Percentiles rank a stretch among this genome's conserved stretches.
phyloP scores from a whole-genome alignment of 768 basidiomycete species.

The Dentipellis sp. region DNA sequence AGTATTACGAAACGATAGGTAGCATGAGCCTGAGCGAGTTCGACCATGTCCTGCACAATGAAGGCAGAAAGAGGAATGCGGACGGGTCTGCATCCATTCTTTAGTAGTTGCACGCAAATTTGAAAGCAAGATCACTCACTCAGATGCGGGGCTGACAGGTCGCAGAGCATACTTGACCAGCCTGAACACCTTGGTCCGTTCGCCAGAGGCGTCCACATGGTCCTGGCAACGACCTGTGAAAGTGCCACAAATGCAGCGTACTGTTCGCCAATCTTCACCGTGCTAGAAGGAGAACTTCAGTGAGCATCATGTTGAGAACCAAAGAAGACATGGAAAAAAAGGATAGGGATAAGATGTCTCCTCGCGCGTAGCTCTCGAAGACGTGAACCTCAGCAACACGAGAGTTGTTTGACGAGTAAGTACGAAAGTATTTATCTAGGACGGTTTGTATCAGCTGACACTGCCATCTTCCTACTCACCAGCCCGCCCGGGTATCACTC shows the following conservation, averaged over 20 bases:
- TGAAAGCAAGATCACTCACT: slow-evolving; percentile 36
- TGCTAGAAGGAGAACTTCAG: slow-evolving; percentile 27
- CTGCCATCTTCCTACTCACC: slow-evolving; percentile 8
- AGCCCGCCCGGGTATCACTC: no score
- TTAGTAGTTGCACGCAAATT: slow-evolving; percentile 1
- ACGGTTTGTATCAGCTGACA: slow-evolving; percentile 90
- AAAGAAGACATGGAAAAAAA: slow-evolving; percentile 3
- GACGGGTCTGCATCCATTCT: slow-evolving; percentile 22
- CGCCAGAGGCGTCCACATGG: slow-evolving; percentile 25
- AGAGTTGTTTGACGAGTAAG: slow-evolving; percentile 82
- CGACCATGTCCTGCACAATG: slow-evolving; percentile 85
- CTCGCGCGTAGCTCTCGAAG: slow-evolving; percentile 85
- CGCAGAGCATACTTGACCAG: slow-evolving; percentile 81
- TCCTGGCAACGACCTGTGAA: slow-evolving; percentile 64
- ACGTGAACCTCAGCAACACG: slow-evolving; percentile 57
- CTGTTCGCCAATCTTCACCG: slow-evolving; percentile 53
- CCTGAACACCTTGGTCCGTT: slow-evolving; percentile 42
- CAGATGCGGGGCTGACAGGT: slow-evolving; percentile 47
- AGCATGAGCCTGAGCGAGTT: slow-evolving; percentile 86
- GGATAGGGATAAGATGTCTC: slow-evolving; percentile 40
- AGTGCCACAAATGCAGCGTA: slow-evolving; percentile 80
- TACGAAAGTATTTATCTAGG: slow-evolving; percentile 52
- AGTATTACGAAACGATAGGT: slow-evolving; percentile 84
- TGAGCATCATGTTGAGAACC: background rate
- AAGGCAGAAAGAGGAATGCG: slow-evolving; percentile 74